Evolutionary conservation across 192 early-diverging fungal species (phyloP).

Genomic region (Phycomyces nitens): DNA sequence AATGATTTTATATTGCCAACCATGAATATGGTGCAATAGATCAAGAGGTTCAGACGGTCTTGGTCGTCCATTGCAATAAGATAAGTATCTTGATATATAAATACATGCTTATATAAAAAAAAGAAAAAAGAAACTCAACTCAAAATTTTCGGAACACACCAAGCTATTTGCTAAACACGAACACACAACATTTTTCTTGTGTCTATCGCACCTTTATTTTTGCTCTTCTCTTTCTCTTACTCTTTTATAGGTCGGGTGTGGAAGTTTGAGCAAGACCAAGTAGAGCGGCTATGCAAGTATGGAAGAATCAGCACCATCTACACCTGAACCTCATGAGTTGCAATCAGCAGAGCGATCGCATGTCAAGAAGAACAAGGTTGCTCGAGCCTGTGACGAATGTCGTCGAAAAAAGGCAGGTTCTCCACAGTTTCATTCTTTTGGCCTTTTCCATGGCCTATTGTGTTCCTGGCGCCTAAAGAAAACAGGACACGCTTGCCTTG

Average conservation of each 20-base stretch:
- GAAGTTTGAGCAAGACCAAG: not conserved
- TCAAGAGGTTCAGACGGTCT: too few species aligned
- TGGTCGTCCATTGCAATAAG: too few species aligned
- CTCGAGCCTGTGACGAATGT: conserved; percentile 36
- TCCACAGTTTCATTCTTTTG: not conserved
- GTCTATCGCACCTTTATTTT: not conserved
- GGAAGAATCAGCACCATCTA: conserved; percentile 23
- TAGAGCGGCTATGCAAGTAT: conserved; percentile 17
- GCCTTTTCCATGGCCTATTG: not conserved
- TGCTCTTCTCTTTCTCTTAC: not conserved
- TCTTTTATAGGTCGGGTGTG: not conserved
- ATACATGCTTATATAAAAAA: too few species aligned
- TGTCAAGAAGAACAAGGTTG: conserved; percentile 28
- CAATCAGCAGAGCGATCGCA: conserved; percentile 6
- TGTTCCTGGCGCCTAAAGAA: too few species aligned
- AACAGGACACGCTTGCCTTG: not conserved
- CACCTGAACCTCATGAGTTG: conserved; percentile 24
- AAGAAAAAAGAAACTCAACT: conserved; percentile 3
- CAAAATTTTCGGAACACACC: conserved; percentile 1
- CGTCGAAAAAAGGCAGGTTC: conserved; percentile 34
- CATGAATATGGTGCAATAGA: too few species aligned
- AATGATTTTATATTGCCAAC: too few species aligned
- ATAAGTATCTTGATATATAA: too few species aligned
- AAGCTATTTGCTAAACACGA: not conserved
- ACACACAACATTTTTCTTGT: conserved; percentile 2